phyloP scores from a whole-genome alignment of 805 yeast species.

The Cyberlindnera xylosilytica region DNA sequence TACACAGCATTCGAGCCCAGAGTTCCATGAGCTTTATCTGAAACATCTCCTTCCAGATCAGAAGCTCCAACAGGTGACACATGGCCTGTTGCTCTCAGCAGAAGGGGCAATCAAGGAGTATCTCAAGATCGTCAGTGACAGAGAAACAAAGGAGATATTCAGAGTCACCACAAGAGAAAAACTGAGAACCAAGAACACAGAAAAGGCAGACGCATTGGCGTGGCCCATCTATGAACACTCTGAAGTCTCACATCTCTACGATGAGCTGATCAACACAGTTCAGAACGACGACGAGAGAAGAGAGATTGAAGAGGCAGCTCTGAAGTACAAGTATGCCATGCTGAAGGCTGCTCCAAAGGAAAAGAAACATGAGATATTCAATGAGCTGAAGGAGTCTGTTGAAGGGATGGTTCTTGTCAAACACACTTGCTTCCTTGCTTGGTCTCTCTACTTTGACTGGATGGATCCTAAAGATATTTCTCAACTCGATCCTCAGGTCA shows the following conservation, averaged over 20 bases:
- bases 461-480: constrained; percentile 50
- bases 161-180: constrained; percentile 43
- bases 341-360: constrained; percentile 49
- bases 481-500: constrained; percentile 43
- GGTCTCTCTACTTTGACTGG: constrained; percentile 78
- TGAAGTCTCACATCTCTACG: constrained; percentile 51
- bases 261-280: constrained; percentile 51
- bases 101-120: constrained; percentile 43
- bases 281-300: constrained; percentile 62
- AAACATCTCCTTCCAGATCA: constrained; percentile 54
- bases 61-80: constrained; percentile 49
- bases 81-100: constrained; percentile 44
- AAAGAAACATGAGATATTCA: constrained; percentile 36
- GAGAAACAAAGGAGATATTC: constrained; percentile 42
- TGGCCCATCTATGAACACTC: constrained; percentile 50
- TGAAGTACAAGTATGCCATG: constrained; percentile 54
- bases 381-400: constrained; percentile 50
- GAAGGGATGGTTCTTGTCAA: constrained; percentile 72
- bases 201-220: constrained; percentile 34
- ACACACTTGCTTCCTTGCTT: constrained; percentile 58
- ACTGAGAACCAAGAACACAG: constrained; percentile 30
- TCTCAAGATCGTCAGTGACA: constrained; percentile 36
- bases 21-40: constrained; percentile 46
- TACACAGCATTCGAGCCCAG: constrained; percentile 36
- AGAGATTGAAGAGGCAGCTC: constrained; percentile 52